Conservation (phyloP, 345 rosid species). For the Barbarea vulgaris region DNA sequence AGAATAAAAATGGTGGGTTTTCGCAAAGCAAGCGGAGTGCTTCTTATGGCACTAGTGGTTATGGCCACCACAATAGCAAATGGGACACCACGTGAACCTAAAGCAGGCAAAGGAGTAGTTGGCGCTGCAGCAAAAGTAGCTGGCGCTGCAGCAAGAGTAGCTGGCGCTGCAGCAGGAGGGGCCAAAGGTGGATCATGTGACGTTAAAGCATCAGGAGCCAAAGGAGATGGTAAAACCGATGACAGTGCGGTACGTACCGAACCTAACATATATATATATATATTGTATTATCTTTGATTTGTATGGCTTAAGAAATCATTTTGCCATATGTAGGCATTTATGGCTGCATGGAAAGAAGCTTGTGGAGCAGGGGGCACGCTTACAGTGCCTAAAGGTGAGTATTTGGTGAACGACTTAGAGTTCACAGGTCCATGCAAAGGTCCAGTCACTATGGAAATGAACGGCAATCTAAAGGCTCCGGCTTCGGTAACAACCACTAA, state of each 20-base stretch:
- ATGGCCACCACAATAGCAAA: conserved; percentile 22
- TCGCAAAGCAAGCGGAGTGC: background rate
- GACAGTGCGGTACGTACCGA: conserved; percentile 36
- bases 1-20: conserved; percentile 28
- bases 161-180: background rate
- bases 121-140: too few relatives aligned
- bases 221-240: conserved; percentile 43
- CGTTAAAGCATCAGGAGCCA: conserved; percentile 45
- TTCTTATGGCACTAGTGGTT: conserved; percentile 20
- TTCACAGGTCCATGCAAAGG: conserved; percentile 56
- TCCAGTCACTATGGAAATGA: conserved; percentile 38
- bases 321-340: conserved; percentile 37
- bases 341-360: conserved; percentile 43
- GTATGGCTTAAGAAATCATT: background rate
- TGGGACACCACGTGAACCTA: background rate
- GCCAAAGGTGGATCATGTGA: conserved; percentile 8
- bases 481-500: background rate
- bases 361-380: conserved; percentile 42
- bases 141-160: too few relatives aligned
- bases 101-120: background rate
- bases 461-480: conserved; percentile 52
- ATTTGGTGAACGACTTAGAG: conserved; percentile 33
- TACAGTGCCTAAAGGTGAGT: conserved; percentile 47
- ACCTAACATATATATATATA: background rate
- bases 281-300: too few relatives aligned